Evolutionary conservation across 2,329 filamentous ascomycete species (phyloP), one percentile per base, ranked within the genome.

Genomic region (Penicillium digitatum): DNA sequence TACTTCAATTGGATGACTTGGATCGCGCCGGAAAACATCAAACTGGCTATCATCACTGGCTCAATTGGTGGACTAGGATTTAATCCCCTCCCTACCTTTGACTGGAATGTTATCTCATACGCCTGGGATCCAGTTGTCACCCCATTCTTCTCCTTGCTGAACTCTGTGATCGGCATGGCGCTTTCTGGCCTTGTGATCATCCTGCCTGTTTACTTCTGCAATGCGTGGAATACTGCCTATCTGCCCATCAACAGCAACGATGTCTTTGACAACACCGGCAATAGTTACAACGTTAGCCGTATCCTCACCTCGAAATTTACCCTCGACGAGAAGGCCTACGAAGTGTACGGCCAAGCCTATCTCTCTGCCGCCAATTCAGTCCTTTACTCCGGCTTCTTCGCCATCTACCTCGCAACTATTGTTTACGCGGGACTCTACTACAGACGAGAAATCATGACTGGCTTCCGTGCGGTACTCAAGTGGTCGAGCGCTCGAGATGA

Each of bases 361-460:
- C 65, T 83, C 26, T 69, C 77, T 0, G 79, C 81, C 12, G 78
- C 74, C 16, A 80, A 79, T 52, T 65, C 80, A n/a, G 70, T 74
- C 29, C 72, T 79, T n/a, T 83, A 82, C 70, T 72, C 80, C 58
- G 80, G 79, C 66, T 82, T 81, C 70, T 83, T 83, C 54, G 79
- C 76, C 48, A 77, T 81, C 29, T 82, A 82, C 60, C 74, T 81
- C 0, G 78, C 80, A 18, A 78, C 77, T 0, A 66, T 83, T 16
- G 78, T 77, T 4, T 81, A 82, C 52, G 77, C 79, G 24, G 62
- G 69, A 18, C 72, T 83, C 1, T 82, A 82, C 65, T 79, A 83
- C 62, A 75, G 79, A 4, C 74, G 77, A 48, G 80, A 82, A 59
- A 78, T 83, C 37, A 63, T 64, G 8, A 76, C 78, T 52, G 80